Conservation (phyloP, 192 early-diverging fungal genomes). For the Paraglomus brasilianum region DNA sequence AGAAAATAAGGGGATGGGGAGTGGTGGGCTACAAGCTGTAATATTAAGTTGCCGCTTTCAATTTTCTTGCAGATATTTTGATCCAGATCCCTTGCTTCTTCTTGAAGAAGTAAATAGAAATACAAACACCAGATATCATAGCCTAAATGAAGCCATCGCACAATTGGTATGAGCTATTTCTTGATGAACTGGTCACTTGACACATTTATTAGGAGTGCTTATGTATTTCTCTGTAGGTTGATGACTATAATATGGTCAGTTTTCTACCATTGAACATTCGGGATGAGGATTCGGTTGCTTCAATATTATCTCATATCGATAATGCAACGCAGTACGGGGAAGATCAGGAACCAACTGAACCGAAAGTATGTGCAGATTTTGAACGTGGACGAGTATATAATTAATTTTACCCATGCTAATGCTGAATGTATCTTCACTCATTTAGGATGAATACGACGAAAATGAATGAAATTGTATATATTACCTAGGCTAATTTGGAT, state of each 20-base stretch:
- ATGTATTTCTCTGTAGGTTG: conserved; percentile 57
- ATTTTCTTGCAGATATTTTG: conserved; percentile 66
- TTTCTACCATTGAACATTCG: conserved; percentile 92
- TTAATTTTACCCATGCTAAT: too few relatives aligned
- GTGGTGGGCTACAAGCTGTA: too few relatives aligned
- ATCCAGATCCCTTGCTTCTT: conserved; percentile 86
- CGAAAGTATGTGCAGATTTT: conserved; percentile 22
- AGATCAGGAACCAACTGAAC: conserved; percentile 91
- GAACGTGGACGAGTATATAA: too few relatives aligned
- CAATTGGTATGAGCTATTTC: conserved; percentile 57
- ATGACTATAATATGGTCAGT: conserved; percentile 96
- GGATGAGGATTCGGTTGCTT: conserved; percentile 91
- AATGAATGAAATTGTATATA: too few relatives aligned
- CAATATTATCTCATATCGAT: conserved; percentile 86
- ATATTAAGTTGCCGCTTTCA: too few relatives aligned
- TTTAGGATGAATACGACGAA: too few relatives aligned
- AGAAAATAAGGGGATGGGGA: too few relatives aligned
- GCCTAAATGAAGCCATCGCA: conserved; percentile 86
- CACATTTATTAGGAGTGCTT: not conserved
- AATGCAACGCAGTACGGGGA: conserved; percentile 97
- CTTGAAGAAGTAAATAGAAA: conserved; percentile 75
- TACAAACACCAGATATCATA: conserved; percentile 76
- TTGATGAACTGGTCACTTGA: not conserved
- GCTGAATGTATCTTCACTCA: too few relatives aligned
- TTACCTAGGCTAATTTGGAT: too few relatives aligned